Base-by-base conservation (phyloP, 306 rosid species). In the Acacia melanoxylon region DNA sequence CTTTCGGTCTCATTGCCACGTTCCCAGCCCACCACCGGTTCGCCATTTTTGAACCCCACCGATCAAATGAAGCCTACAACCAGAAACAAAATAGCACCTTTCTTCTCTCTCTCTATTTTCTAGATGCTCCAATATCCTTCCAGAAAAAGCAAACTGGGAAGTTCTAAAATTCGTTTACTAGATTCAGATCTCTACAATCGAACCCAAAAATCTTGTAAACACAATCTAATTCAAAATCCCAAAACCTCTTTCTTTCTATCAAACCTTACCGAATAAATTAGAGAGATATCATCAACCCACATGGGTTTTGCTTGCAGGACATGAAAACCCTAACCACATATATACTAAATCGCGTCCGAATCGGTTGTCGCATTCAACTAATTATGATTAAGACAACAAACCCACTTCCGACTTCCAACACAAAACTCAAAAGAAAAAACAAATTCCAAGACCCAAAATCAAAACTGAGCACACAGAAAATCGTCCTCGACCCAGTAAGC, bases 21-120 rank as follows among this genome's bases (percentile, higher is more conserved):
- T 86, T 89, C 61, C 89, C 97, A 58, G 89, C 86, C 98, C 99
- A 89, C 99, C 98, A 95, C 5, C 91, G 85, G 85, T 89, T 90
- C 74, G 98, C 86, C 99, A 92, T 92, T 19, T 68, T 52, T 78
- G n/a, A 61, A 58, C 13, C 71, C 1, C 29, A 14, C 22, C 35
- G 37, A 76, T 48, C 14, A 4, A 24, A 51, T 27, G 17, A 67
- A 20, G 74, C 70, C 74, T 29, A 48, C 8, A 4, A 27, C 37
- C 17, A 62, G 45, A 70, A 62, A 29, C 10, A 52, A 52, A 51
- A 16, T 52, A 19, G 10, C 24, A 52, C 22, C 67, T 27, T 62
- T 25, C 20, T 27, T 62, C 9, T 25, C 37, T 11, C 35, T 62
- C 9, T 15, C 17, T 13, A 11, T 61, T 27, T 79, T 66, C 31